Base-by-base conservation (phyloP, 2,329 filamentous ascomycete species). In the Aspergillus transmontanensis region DNA sequence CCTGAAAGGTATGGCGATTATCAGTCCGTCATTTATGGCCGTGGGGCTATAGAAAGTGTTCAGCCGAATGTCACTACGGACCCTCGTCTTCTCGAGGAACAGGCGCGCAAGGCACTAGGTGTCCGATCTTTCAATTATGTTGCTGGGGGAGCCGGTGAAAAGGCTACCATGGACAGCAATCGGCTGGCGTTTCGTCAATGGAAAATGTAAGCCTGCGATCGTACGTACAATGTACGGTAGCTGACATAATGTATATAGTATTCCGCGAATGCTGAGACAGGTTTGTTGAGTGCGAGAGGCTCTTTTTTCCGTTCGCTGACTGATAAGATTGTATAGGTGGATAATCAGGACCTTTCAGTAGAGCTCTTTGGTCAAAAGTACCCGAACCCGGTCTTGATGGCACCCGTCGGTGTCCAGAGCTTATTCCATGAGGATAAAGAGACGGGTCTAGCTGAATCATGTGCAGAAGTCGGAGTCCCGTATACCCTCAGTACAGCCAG, bases 401-500 rank as follows among this genome's bases (percentile, higher is more conserved):
- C 89, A 1, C 90, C 90, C 0, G 82, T 93, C 1, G 90, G 90
- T 0, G 88, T 91, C 0, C 89, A 92, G 69, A 80, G 80, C 2
- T 87, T 91, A 36, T 88, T 90, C 71, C 89, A 93, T 68, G 73
- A 79, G 0, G 87, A 91, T 67, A 86, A 82, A 16, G 90, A 93
- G 70, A 80, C 83, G 1, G 89, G 87, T 0, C 83, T 87, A 0
- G 88, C 90, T 0, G 77, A 82, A n/a, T 88, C 87, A 0, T 90
- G 87, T 63, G 82, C 83, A 3, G 82, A 86, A 16, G 78, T 88
- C 1, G 80, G 83, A 1, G 81, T 93, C 0, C 90, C 90, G 0
- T 91, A 88, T 75, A 87, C 87, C 58, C 79, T 92, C 56, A 89
- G 85, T 64, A 92, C 90, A 1, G 89, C 90, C 1, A 84, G 87